Conservation (phyloP, 2,329 filamentous ascomycete species). For the Bipolaris bicolor region DNA sequence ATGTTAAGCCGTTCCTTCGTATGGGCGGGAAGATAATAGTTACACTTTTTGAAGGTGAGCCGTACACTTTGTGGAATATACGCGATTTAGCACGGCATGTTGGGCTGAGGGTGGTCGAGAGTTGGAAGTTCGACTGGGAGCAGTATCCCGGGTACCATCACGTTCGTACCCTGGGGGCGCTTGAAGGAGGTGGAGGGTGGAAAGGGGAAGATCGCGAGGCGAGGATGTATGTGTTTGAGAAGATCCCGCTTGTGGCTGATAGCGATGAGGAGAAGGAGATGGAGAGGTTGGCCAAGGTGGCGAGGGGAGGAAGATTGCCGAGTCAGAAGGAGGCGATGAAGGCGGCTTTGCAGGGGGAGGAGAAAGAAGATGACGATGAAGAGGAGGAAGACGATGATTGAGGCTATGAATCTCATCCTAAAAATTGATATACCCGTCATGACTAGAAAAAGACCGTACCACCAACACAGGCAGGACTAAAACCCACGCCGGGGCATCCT, state of each 20-base stretch:
- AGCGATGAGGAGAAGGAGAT: slow-evolving; percentile 32
- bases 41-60: slow-evolving; percentile 90
- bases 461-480: neutral
- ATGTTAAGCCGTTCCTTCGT: slow-evolving; percentile 52
- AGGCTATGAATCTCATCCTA: neutral
- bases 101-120: slow-evolving; percentile 71
- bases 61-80: slow-evolving; percentile 96
- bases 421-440: neutral
- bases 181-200: slow-evolving; percentile 55
- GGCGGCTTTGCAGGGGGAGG: slow-evolving; percentile 25
- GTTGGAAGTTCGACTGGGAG: slow-evolving; percentile 70
- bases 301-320: slow-evolving; percentile 14
- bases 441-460: neutral
- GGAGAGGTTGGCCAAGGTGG: slow-evolving; percentile 21
- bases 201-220: slow-evolving; percentile 56
- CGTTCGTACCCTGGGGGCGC: slow-evolving; percentile 71
- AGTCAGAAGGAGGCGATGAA: slow-evolving; percentile 17
- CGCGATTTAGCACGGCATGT: slow-evolving; percentile 81
- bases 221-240: slow-evolving; percentile 55
- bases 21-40: slow-evolving; percentile 70
- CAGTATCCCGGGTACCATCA: slow-evolving; percentile 78
- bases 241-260: slow-evolving; percentile 38
- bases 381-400: neutral
- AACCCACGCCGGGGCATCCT: slow-evolving; percentile 1
- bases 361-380: neutral